Evolutionary conservation across 208 protist genomes (phyloP).

Genomic region (Herpetomonas samuelpessoai): DNA sequence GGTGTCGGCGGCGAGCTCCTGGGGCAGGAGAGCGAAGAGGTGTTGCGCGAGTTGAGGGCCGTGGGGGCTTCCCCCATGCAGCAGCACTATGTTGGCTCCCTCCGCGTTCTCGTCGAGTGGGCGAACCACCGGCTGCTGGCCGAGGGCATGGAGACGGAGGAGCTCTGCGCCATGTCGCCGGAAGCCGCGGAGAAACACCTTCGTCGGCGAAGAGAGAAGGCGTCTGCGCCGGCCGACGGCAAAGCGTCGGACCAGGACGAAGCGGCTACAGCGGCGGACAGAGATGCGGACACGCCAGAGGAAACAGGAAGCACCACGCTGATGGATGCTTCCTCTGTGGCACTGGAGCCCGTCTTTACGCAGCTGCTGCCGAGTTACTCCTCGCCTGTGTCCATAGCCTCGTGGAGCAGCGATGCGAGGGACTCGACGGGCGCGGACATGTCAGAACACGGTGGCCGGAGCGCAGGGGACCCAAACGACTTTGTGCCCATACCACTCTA

Average conservation of each 20-base stretch:
- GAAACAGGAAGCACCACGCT: not conserved
- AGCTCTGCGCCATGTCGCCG: constrained; percentile 10
- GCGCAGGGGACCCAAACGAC: too few species aligned
- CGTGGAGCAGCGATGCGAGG: too few species aligned
- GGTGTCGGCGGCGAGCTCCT: not conserved
- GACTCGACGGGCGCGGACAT: not conserved
- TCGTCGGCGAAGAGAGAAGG: constrained; percentile 2
- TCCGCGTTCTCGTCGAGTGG: constrained; percentile 18
- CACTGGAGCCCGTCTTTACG: not conserved
- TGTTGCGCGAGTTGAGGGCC: not conserved
- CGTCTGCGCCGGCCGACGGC: not conserved
- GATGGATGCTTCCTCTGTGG: not conserved
- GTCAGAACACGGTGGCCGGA: not conserved
- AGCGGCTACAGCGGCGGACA: constrained; percentile 8
- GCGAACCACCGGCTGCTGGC: constrained; percentile 4
- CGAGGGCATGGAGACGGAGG: constrained; percentile 14
- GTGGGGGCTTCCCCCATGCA: not conserved
- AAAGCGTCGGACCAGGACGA: not conserved
- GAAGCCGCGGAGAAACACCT: not conserved
- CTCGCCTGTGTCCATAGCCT: too few species aligned
- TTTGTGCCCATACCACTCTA: constrained; percentile 40
- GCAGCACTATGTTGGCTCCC: constrained; percentile 7
- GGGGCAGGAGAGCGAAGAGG: not conserved
- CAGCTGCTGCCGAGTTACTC: not conserved
- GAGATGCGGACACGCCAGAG: constrained; percentile 4